Percentiles rank a stretch among this genome's conserved stretches.
Conservation (phyloP, 441 rosid genomes). For the Theobroma grandiflorum region DNA sequence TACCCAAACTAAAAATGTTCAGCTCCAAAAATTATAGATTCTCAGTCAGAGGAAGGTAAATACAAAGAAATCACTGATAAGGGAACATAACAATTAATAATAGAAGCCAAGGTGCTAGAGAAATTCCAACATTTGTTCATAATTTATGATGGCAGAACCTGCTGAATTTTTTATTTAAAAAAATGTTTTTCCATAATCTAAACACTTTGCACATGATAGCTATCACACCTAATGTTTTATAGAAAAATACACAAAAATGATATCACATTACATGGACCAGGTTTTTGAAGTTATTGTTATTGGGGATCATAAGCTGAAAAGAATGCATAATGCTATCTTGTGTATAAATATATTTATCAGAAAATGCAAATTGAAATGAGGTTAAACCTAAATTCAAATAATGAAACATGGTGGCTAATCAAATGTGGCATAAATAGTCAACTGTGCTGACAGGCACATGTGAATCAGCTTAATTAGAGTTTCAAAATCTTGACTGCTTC, state of each 20-base stretch:
- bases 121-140: not conserved
- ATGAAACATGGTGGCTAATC: not conserved
- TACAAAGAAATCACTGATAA: not conserved
- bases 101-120: slow-evolving; percentile 20
- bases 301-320: slow-evolving; percentile 3
- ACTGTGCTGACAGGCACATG: not conserved
- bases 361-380: not conserved
- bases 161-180: slow-evolving; percentile 7
- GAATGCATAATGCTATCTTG: not conserved
- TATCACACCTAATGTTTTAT: slow-evolving; percentile 6
- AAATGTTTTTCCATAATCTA: slow-evolving; percentile 6
- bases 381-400: too few species aligned
- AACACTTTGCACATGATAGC: slow-evolving; percentile 16
- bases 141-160: not conserved
- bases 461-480: not conserved
- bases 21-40: not conserved
- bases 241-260: not conserved
- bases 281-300: not conserved
- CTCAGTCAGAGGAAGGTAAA: slow-evolving; percentile 18
- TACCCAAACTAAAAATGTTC: not conserved
- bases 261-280: slow-evolving; percentile 1
- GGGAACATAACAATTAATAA: not conserved
- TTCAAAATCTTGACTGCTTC: not conserved
- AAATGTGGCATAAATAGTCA: not conserved
- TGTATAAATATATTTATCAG: not conserved